A percentile compares a stretch with the other conserved stretches of the same genome.
These are phyloP conservation scores for Puya raimondii DNA, from an alignment of 176 grass and related monocot genomes.

Conservation along the genomic window DNA sequence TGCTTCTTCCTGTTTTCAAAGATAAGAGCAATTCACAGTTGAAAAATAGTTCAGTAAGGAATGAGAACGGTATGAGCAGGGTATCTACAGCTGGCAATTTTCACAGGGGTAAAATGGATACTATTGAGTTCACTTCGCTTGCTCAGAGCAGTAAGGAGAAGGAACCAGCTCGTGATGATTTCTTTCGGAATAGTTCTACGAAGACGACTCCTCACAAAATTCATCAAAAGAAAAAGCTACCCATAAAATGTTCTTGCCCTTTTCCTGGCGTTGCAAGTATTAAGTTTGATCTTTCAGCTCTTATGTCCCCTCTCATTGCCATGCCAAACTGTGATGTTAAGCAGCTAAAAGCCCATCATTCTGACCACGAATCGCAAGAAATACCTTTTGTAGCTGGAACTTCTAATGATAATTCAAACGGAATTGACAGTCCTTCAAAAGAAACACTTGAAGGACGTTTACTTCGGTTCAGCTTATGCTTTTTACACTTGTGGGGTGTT, in stretches of 20 bases:
- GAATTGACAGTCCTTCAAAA: conserved; percentile 62
- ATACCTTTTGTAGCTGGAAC: conserved; percentile 10
- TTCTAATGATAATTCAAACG: conserved; percentile 24
- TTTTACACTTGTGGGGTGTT: conserved; percentile 92
- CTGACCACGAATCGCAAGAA: conserved; percentile 29
- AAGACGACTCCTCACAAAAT: conserved; percentile 19
- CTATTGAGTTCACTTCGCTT: conserved; percentile 20
- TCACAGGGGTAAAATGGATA: conserved; percentile 30
- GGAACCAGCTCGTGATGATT: conserved; percentile 36
- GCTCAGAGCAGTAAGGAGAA: conserved; percentile 38
- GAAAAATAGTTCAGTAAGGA: conserved; percentile 3
- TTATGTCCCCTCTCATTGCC: conserved; percentile 48
- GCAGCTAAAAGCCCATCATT: conserved; percentile 35
- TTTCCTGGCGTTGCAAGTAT: conserved; percentile 84
- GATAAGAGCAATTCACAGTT: conserved; percentile 26
- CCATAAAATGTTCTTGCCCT: conserved; percentile 75
- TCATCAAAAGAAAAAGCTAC: conserved; percentile 49
- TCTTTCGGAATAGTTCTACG: conserved; percentile 34
- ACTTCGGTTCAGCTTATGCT: conserved; percentile 90
- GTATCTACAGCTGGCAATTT: conserved; percentile 27
- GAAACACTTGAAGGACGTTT: conserved; percentile 68
- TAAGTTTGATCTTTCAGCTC: conserved; percentile 75
- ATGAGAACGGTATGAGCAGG: conserved; percentile 21
- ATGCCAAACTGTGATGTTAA: conserved; percentile 16
- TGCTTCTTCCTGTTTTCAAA: conserved; percentile 66